Evolutionary conservation across 495 filamentous ascomycete genomes (phyloP), one percentile per base, ranked within the genome.

Genomic region (Astrothelium subdiscretum): DNA sequence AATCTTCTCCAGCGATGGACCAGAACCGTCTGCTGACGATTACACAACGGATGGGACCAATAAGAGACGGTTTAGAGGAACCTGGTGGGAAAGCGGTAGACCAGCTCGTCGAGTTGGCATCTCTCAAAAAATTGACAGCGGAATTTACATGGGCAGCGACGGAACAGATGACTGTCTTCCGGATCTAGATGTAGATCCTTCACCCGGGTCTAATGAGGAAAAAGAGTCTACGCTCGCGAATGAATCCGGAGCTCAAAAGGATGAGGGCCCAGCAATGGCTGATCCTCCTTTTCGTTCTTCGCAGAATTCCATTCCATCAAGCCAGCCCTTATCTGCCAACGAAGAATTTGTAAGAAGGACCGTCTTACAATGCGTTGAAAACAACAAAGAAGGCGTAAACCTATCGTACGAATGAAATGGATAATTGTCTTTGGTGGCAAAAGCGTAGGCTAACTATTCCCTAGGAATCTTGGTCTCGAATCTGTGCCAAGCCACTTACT

Each of bases 131-230:
- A 74, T 83, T n/a, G 90, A 95, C 70, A 91, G 87, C 73, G 89
- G 87, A 60, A 84, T 92, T n/a, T 92, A 83, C 80, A 82, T 92
- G 82, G 84, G 81, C 18, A 88, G 86, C 67, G 87, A 88, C 61
- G 71, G 57, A 11, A 82, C 54, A 64, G 72, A 77, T 26, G 76
- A 77, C 3, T 63, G 64, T 24, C 48, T 72, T 1, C 67, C 74
- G 0, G 61, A 74, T 26, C 61, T 26, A 43, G 10, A 32, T 60
- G 52, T 42, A 52, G 58, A 63, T 38, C 22, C 52, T 68, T 61
- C 51, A 60, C 76, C 77, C 57, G 54, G 59, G 59, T 35, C 38
- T 27, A 51, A 66, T 12, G 62, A 44, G 20, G 60, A 63, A 8
- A 71, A 71, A 38, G 77, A 78, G 15, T 76, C 82, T 65, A 57